A percentile compares a stretch with the other conserved stretches of the same genome.
phyloP scores from a whole-genome alignment of 768 basidiomycete genomes.

The Pleurotus djamor region DNA sequence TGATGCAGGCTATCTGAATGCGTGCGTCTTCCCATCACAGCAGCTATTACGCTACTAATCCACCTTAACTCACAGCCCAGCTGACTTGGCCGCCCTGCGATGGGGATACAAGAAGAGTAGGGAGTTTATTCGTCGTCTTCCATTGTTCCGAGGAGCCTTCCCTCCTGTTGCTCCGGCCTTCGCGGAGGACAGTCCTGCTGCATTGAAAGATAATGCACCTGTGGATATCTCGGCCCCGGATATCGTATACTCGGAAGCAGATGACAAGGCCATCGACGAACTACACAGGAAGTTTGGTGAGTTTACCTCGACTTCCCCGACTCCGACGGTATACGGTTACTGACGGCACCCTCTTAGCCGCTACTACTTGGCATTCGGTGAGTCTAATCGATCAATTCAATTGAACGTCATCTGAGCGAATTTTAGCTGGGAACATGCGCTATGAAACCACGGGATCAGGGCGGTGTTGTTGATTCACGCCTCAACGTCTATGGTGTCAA shows the following conservation, averaged over 20 bases:
- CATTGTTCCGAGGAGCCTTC: slow-evolving; percentile 17
- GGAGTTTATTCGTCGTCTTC: slow-evolving; percentile 38
- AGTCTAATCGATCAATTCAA: background rate
- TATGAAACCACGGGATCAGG: slow-evolving; percentile 41
- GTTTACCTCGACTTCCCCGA: slow-evolving; percentile 6
- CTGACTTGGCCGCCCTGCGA: slow-evolving; percentile 24
- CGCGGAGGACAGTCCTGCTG: slow-evolving; percentile 11
- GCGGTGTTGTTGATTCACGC: slow-evolving; percentile 42
- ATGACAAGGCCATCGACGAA: slow-evolving; percentile 20
- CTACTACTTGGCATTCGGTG: slow-evolving; percentile 22
- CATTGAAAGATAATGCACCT: slow-evolving; percentile 10
- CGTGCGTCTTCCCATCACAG: slow-evolving; percentile 15
- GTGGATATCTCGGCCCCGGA: slow-evolving; percentile 15
- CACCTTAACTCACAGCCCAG: background rate
- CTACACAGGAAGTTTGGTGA: slow-evolving; percentile 13
- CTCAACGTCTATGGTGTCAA: slow-evolving; percentile 43
- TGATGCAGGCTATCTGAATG: slow-evolving; percentile 22
- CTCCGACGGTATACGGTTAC: background rate
- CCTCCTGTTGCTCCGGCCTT: slow-evolving; percentile 14
- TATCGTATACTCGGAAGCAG: slow-evolving; percentile 19
- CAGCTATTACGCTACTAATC: background rate
- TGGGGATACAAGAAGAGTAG: slow-evolving; percentile 37
- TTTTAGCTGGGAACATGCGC: slow-evolving; percentile 44
- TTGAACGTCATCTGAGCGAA: background rate
- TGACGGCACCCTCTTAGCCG: slow-evolving; percentile 8